These are phyloP conservation scores for Oryza punctata DNA, from an alignment of 176 grass and related monocot genomes.

Conservation along the genomic window DNA sequence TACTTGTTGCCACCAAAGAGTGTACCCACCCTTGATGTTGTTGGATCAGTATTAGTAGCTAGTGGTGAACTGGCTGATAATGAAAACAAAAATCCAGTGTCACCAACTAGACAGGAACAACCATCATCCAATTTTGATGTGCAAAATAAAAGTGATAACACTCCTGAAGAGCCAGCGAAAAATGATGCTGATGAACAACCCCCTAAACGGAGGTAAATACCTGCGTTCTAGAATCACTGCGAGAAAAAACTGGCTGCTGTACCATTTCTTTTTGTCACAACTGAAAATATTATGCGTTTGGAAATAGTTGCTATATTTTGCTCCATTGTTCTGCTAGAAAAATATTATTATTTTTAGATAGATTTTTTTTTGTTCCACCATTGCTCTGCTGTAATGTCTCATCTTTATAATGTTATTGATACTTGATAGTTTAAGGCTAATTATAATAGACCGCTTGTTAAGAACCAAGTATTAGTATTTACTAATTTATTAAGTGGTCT, in stretches of 20 bases:
- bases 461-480: neutral
- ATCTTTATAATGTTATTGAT: neutral
- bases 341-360: neutral
- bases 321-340: neutral
- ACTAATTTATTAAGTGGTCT: neutral
- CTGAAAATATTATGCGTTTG: slow-evolving; percentile 10
- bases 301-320: neutral
- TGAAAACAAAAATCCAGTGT: slow-evolving; percentile 28
- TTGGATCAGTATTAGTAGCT: slow-evolving; percentile 48
- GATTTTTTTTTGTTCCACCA: neutral
- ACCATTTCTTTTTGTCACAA: neutral
- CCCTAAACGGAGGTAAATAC: slow-evolving; percentile 64
- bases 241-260: neutral
- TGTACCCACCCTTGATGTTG: slow-evolving; percentile 64
- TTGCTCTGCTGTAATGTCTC: neutral
- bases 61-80: slow-evolving; percentile 29
- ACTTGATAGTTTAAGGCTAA: slow-evolving; percentile 15
- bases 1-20: slow-evolving; percentile 69
- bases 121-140: slow-evolving; percentile 35
- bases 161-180: slow-evolving; percentile 28
- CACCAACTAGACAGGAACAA: slow-evolving; percentile 30
- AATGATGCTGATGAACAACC: slow-evolving; percentile 48
- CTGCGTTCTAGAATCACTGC: neutral
- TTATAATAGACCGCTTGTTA: neutral
- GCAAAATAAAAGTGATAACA: slow-evolving; percentile 38